Evolutionary conservation across 139 green algal species (phyloP).

Genomic region (Chlorella sorokiniana): DNA sequence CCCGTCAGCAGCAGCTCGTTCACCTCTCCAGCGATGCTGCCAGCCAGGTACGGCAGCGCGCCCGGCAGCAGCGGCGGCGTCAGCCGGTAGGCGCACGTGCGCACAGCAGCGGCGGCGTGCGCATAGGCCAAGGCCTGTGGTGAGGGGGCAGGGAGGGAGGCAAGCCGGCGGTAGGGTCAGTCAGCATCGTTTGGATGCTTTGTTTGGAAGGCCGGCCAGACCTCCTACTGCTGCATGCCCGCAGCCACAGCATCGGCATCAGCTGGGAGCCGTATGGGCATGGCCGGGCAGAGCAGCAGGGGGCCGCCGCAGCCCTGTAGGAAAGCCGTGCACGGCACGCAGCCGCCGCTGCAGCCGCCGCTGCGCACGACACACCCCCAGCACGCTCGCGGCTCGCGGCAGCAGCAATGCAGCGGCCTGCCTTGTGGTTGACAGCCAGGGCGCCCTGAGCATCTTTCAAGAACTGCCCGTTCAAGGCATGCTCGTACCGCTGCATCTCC

Average conservation of each 20-base stretch:
- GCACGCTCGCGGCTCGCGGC: not conserved
- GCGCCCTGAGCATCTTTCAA: not conserved
- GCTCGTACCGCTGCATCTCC: constrained; percentile 25
- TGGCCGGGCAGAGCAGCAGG: not conserved
- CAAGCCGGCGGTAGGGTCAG: too few species aligned
- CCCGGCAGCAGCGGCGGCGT: not conserved
- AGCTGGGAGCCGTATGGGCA: not conserved
- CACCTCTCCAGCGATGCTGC: constrained; percentile 24
- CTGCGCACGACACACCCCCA: not conserved
- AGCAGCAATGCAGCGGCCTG: not conserved
- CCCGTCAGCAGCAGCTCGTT: constrained; percentile 37
- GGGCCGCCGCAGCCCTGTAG: not conserved
- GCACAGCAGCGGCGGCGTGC: constrained; percentile 33
- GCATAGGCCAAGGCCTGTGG: constrained; percentile 43
- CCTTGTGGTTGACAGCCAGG: constrained; percentile 9
- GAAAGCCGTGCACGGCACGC: not conserved
- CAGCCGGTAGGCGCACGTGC: constrained; percentile 41
- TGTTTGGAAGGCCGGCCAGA: too few species aligned
- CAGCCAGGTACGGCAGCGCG: constrained; percentile 39
- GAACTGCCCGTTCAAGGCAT: constrained; percentile 14
- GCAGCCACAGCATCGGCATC: not conserved
- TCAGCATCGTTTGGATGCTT: too few species aligned
- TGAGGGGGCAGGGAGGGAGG: not conserved
- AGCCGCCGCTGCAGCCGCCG: too few species aligned
- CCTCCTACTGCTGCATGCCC: too few species aligned